Base-by-base conservation (phyloP, 148 eudicot species). In the Camellia japonica region DNA sequence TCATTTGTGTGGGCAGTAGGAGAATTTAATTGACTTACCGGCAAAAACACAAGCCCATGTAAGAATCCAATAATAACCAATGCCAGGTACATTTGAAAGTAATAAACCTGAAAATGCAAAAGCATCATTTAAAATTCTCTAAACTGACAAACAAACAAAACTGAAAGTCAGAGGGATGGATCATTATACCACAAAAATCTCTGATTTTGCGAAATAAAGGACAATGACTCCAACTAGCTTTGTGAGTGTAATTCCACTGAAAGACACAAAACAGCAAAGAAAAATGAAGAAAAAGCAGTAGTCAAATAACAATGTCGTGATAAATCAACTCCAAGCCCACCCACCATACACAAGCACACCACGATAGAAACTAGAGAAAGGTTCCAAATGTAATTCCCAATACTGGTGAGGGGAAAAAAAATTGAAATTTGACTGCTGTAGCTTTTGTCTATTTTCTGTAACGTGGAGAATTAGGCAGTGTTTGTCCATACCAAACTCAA, bases 61-160 rank as follows among this genome's bases (percentile, higher is more conserved):
- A 91, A 82, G 85, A 90, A 91, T 62, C 95, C 95, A 72, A 90
- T 87, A 78, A 91, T 65, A 73, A 91, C 93, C 79, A 91, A 79
- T 1, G 89, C 93, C 82, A 91, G 80, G 82, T 90, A 91, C 95
- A 91, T 90, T 82, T 90, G 93, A 80, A 91, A 91, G 88, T 90
- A 91, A 87, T 90, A 90, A 63, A 90, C 93, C 95, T 91, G 89
- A 66, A 83, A 74, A 76, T 1, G 1, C 42, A 60, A 20, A 71
- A 64, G 72, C 13, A 62, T 52, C 15, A 52, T 12, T 5, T 23
- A 20, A 38, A 49, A 38, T 13, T 56, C 42, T 8, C 23, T 20
- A 11, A 15, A 83, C 18, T 56, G 44, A 75, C 56, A 51, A 82
- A 20, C 71, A n/a, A 62, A n/a, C 23, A 52, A 63, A 76, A 42